These are phyloP conservation scores for Nissolia schottii DNA, from an alignment of 306 rosid genomes.

Conservation along the genomic window DNA sequence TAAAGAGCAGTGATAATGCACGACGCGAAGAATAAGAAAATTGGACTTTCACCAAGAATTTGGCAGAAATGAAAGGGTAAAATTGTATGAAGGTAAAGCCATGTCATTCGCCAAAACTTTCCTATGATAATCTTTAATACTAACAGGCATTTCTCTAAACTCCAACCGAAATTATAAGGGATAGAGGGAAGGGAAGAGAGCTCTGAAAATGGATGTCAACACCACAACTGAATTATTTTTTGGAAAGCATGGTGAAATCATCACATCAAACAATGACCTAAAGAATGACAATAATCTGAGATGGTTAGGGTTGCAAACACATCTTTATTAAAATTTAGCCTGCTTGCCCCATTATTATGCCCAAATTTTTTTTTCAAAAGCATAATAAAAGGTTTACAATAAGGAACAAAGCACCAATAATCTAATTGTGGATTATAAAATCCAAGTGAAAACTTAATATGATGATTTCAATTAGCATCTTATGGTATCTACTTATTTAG, in stretches of 20 bases:
- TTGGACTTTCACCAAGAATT: too few relatives aligned
- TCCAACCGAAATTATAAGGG: background rate
- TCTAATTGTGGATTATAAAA: background rate
- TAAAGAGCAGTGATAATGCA: too few relatives aligned
- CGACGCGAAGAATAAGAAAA: too few relatives aligned
- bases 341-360: background rate
- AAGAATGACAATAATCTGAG: background rate
- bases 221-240: background rate
- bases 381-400: background rate
- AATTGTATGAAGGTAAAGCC: too few relatives aligned
- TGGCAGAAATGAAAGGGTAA: too few relatives aligned
- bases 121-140: too few relatives aligned
- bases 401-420: background rate
- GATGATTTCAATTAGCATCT: background rate
- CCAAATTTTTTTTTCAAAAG: too few relatives aligned
- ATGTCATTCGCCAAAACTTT: too few relatives aligned
- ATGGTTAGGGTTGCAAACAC: background rate
- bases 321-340: conserved; percentile 5
- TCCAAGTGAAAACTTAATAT: background rate
- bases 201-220: background rate
- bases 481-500: background rate
- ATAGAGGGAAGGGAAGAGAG: background rate
- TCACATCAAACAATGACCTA: background rate
- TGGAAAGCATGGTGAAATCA: background rate
- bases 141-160: too few relatives aligned